Evolutionary conservation across 1,284 basidiomycete species (phyloP), one percentile per base, ranked within the genome.

Genomic region (Sanguinoderma infundibulare): DNA sequence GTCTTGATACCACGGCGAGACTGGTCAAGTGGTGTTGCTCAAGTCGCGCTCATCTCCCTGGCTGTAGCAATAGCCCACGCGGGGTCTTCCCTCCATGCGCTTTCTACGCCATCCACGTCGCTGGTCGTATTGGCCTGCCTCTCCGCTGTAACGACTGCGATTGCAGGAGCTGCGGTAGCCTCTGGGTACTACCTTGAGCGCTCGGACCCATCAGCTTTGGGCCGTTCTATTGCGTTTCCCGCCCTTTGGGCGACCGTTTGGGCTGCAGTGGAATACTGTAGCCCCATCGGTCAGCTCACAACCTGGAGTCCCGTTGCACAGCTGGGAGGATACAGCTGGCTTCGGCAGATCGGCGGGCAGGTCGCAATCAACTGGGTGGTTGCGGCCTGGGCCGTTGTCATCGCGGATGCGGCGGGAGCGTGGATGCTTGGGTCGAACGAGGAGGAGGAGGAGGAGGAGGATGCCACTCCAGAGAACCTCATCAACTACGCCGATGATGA

Each of bases 351-450:
- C 39, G 67, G 83, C 28, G 91, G 92, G 4, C 80, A 86, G 35
- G 74, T 78, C 42, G 85, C 81, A 14, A 80, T 86, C 59, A 88
- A 93, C 70, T 93, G 89, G 87, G 72, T 88, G 40, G 80, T 83
- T 5, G 91, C 83, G 24, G 84, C 83, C 10, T 92, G 88, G 86
- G 88, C 89, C 7, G 83, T 85, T 5, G 79, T 92, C n/a, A 67
- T 83, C 40, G 83, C 88, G 5, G 82, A 87, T 63, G 66, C 77
- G 2, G 69, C 81, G 8, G 84, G 73, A 7, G 62, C 68, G 24
- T 90, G 86, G 87, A 79, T 86, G 46, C 86, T 91, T 72, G 81
- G 80, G n/a, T 46, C 62, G 10, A 63, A 63, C 34, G 61, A 64
- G 14, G 68, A 68, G 17, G 67, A 71, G 17, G 67, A 71, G 39